Conservation (phyloP, 257 asterid genomes). For the Ligustrum vulgare region DNA sequence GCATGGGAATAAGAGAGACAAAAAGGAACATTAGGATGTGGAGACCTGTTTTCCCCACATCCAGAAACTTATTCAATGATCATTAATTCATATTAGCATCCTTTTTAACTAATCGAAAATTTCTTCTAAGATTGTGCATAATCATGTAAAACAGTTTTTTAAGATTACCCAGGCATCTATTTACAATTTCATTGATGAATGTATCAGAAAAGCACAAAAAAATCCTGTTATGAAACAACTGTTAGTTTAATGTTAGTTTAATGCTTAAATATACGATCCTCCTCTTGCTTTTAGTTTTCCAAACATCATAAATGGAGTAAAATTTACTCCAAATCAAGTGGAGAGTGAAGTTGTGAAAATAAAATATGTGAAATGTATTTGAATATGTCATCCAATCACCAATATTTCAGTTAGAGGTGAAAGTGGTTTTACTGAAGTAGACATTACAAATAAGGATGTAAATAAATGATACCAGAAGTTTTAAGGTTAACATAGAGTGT, state of each 20-base stretch:
- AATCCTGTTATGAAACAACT: constrained; percentile 2
- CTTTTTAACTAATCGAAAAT: not conserved
- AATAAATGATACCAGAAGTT: constrained; percentile 1
- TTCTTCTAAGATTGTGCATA: not conserved
- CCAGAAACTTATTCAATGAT: not conserved
- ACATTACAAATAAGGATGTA: constrained; percentile 1
- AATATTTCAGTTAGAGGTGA: not conserved
- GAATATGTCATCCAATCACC: not conserved
- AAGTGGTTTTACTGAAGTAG: constrained; percentile 4
- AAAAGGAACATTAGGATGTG: not conserved
- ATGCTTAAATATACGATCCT: not conserved
- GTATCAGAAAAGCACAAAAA: not conserved
- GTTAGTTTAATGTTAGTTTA: not conserved
- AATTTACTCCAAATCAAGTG: not conserved
- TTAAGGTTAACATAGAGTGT: not conserved
- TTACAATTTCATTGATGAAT: constrained; percentile 4
- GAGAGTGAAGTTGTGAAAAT: constrained; percentile 8
- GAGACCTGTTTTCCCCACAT: not conserved
- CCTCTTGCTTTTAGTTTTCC: not conserved
- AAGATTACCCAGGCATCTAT: not conserved
- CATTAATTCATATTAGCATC: constrained; percentile 2
- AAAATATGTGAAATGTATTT: not conserved
- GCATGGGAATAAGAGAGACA: constrained; percentile 2
- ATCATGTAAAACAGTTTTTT: not conserved
- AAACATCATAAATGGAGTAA: not conserved